Evolutionary conservation across 2,329 filamentous ascomycete genomes (phyloP).

Genomic region (Epichloe amarillans): DNA sequence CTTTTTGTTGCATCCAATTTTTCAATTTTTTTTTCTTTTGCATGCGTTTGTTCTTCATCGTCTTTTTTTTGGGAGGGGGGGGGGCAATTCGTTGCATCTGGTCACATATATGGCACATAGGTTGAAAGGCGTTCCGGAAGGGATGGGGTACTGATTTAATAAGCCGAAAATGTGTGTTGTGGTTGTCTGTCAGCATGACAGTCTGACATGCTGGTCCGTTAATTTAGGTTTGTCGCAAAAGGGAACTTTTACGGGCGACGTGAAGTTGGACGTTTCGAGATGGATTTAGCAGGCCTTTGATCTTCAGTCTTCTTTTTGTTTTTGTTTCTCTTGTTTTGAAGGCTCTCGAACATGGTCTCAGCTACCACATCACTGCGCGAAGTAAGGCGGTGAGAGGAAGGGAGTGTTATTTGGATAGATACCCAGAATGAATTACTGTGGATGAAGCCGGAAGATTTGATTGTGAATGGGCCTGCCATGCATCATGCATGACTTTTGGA

Average conservation of each 20-base stretch:
- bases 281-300: background rate
- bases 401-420: conserved; percentile 2
- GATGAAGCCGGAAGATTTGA: too few species aligned
- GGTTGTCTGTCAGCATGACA: background rate
- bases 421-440: conserved; percentile 1
- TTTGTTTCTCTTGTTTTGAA: background rate
- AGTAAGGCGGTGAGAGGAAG: background rate
- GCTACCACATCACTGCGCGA: background rate
- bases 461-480: too few species aligned
- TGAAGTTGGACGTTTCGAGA: too few species aligned
- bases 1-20: background rate
- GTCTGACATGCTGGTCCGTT: background rate
- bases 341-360: background rate
- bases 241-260: too few species aligned
- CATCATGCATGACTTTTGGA: too few species aligned
- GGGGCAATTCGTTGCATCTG: background rate
- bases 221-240: background rate
- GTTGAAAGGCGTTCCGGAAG: background rate
- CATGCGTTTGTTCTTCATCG: too few species aligned
- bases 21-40: too few species aligned
- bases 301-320: background rate
- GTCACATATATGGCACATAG: background rate
- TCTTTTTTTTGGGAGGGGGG: background rate
- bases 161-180: background rate
- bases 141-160: background rate